Conservation (phyloP, 1,284 basidiomycete species). For the Retiboletus flavoniger region DNA sequence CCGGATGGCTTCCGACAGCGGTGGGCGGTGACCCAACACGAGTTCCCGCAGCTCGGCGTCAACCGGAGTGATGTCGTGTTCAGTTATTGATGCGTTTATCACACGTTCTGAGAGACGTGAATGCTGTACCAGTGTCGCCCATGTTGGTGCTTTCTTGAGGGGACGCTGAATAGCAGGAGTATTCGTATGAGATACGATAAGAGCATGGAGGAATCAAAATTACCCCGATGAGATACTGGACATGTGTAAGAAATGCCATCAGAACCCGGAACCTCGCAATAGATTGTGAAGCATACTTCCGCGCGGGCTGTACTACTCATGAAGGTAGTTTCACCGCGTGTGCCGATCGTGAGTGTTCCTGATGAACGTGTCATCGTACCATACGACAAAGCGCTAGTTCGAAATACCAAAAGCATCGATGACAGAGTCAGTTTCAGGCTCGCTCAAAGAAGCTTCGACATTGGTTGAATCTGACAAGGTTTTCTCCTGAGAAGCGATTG, state of each 20-base stretch:
- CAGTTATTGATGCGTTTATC: slow-evolving; percentile 32
- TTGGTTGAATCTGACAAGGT: not conserved
- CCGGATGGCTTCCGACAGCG: slow-evolving; percentile 51
- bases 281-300: slow-evolving; percentile 44
- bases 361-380: not conserved
- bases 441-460: not conserved
- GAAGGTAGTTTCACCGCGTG: slow-evolving; percentile 54
- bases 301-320: slow-evolving; percentile 62
- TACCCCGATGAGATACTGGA: slow-evolving; percentile 54
- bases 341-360: slow-evolving; percentile 62
- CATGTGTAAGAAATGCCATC: not conserved
- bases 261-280: slow-evolving; percentile 3
- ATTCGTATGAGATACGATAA: not conserved
- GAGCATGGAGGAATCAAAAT: slow-evolving; percentile 15
- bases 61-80: slow-evolving; percentile 32
- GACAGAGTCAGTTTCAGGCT: slow-evolving; percentile 44
- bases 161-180: slow-evolving; percentile 11
- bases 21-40: slow-evolving; percentile 46
- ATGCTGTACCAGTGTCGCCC: slow-evolving; percentile 18
- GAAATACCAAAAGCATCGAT: slow-evolving; percentile 57
- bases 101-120: slow-evolving; percentile 37
- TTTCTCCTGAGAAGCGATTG: slow-evolving; percentile 25
- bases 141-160: slow-evolving; percentile 20
- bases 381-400: not conserved
- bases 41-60: slow-evolving; percentile 39